Conservation (phyloP, 129 eudicot genomes). For the Centrapalus pauciflorus region DNA sequence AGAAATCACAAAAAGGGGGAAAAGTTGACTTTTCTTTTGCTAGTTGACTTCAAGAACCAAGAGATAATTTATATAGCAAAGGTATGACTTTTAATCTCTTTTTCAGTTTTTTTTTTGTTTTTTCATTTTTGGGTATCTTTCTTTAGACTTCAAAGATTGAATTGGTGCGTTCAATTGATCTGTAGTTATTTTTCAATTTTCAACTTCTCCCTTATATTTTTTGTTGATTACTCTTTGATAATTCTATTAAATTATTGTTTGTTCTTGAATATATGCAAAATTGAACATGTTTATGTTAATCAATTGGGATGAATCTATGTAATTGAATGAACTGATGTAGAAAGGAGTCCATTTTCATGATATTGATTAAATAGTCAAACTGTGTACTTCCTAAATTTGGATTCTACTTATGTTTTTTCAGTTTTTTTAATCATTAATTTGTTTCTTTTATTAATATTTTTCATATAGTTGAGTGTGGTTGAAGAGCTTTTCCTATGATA, state of each 20-base stretch:
- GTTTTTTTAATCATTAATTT: background rate
- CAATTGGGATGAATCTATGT: background rate
- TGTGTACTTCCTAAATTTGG: background rate
- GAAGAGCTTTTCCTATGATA: background rate
- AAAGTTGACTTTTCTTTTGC: slow-evolving; percentile 20
- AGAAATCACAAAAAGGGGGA: slow-evolving; percentile 11
- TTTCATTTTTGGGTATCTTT: slow-evolving; percentile 14
- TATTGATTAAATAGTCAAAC: slow-evolving; percentile 4
- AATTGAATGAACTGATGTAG: slow-evolving; percentile 4
- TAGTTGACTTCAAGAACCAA: slow-evolving; percentile 16
- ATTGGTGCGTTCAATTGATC: background rate
- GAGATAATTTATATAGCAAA: slow-evolving; percentile 12
- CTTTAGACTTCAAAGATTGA: background rate
- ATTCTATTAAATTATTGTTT: background rate
- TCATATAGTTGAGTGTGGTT: background rate
- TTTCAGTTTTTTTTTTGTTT: background rate
- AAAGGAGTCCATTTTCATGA: slow-evolving; percentile 8
- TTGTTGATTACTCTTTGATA: background rate
- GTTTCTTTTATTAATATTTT: background rate
- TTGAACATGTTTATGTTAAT: background rate
- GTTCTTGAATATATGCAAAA: background rate
- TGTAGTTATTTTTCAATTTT: slow-evolving; percentile 9
- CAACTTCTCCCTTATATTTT: background rate
- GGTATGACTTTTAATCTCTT: slow-evolving; percentile 18
- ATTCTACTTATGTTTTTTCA: background rate